Base-by-base conservation (phyloP, 768 basidiomycete genomes). In the Tulasnella calospora region DNA sequence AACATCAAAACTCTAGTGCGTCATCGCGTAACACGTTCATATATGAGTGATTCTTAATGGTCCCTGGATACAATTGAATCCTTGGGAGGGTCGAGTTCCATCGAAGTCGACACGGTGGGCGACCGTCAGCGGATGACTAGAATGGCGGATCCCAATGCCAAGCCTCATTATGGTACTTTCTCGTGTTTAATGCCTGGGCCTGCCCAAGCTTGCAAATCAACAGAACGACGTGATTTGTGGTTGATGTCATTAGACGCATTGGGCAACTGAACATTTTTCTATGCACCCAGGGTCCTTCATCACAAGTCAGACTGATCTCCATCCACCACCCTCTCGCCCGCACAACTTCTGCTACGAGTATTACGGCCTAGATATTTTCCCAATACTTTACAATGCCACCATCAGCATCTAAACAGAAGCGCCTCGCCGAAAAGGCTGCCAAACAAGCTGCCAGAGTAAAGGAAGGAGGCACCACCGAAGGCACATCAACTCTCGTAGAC, bases 361-460 rank as follows among this genome's bases (percentile, higher is more conserved):
- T 27, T 35, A 67, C 61, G 15, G 35, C 33, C 27, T 67, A 35
- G 27, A 23, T 12, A 67, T 33, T 67, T 67, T 67, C 15, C 6
- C 13, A 17, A 67, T 67, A 3, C 6, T 19, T 21, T 17, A 40
- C 23, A 71, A 78, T 78, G 77, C 71, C 77, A 6, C 77, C 78
- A 35, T 79, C 78, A 57, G 78, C 78, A 51, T 79, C 74, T 74
- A 86, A 87, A 82, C 94, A 95, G 85, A 98, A 98, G 85, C 91
- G 97, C 71, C 89, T 98, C 78, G 96, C 94, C 80, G 96, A 97
- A 85, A 98, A 98, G 85, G 95, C 92, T 27, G 93, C 93, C 79
- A 94, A 93, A 84, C 89, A 92, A 84, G 88, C 90, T 77, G 88
- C 92, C 13, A 92, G 87, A 82, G 84, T 80, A 15, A 67, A 67